These are phyloP conservation scores for Nephelium lappaceum DNA, from an alignment of 345 rosid genomes.

Conservation along the genomic window DNA sequence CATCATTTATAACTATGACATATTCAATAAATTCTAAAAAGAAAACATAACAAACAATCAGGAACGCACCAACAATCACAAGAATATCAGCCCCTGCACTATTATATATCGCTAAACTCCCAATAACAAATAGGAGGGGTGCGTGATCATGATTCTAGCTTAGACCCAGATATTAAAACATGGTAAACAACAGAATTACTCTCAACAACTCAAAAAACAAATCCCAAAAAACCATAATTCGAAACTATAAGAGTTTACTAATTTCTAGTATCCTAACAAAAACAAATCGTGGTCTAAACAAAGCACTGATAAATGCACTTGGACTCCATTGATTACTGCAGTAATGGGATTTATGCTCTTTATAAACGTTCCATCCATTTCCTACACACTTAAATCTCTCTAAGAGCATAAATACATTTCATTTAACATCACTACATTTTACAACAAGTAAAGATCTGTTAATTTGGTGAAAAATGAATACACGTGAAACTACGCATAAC, in stretches of 20 bases:
- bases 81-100: not conserved
- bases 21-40: not conserved
- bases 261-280: not conserved
- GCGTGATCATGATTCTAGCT: not conserved
- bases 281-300: not conserved
- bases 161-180: not conserved
- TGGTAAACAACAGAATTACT: not conserved
- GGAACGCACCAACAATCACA: not conserved
- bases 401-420: not conserved
- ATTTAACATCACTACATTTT: conserved; percentile 3
- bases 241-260: not conserved
- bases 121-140: not conserved
- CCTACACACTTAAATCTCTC: not conserved
- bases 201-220: not conserved
- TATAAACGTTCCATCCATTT: not conserved
- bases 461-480: not conserved
- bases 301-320: not conserved
- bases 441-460: not conserved
- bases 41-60: not conserved
- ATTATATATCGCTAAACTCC: not conserved
- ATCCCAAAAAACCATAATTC: not conserved
- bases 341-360: not conserved
- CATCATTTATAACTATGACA: not conserved
- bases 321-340: not conserved
- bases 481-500: not conserved